Evolutionary conservation across 2,329 filamentous ascomycete genomes (phyloP), one percentile per base, ranked within the genome.

Genomic region (Lecanicillium sp.): DNA sequence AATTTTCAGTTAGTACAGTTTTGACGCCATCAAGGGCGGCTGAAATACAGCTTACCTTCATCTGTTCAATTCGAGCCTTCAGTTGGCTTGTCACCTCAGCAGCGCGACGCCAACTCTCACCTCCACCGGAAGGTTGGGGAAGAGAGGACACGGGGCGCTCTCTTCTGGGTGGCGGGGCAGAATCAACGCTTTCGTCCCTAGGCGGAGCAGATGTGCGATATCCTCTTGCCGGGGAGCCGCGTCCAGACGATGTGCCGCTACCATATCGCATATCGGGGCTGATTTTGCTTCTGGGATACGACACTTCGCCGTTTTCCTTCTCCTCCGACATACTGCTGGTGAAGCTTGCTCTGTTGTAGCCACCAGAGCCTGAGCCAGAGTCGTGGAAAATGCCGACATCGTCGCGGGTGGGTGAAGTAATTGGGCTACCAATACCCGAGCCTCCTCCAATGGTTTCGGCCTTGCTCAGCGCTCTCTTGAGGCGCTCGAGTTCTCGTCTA

Each of bases 71-170:
- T 64, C 93, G 82, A 44, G 91, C 90, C 73, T 97, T 98, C 60
- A 98, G 68, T 65, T 96, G 93, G 67, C 90, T 96, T 47, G 93
- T 98, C 50, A 98, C 93, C 71, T 98, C 93, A 2, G 93, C 93
- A 15, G 93, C 93, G 57, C 93, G 78, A 71, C 90, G 94, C 93
- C 93, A 98, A 64, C 90, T 97, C 70, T 98, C 93, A 2, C 61
- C 65, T 3, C 63, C 65, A 26, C 60, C 59, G 6, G 60, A 50
- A 4, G 66, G 59, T 19, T 66, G 65, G 4, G 66, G 64, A 11
- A 68, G 56, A 9, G 63, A 62, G 15, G 67, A 67, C 35, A 59
- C 58, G 0, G 65, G 65, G 4, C 67, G 60, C 40, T 69, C 58
- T 52, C 59, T 52, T 38, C 59, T 51, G 5, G 59, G 54, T 12